Percentiles rank a stretch among this genome's conserved stretches.
These are phyloP conservation scores for Geum urbanum DNA, from an alignment of 306 rosid species.

Conservation along the genomic window DNA sequence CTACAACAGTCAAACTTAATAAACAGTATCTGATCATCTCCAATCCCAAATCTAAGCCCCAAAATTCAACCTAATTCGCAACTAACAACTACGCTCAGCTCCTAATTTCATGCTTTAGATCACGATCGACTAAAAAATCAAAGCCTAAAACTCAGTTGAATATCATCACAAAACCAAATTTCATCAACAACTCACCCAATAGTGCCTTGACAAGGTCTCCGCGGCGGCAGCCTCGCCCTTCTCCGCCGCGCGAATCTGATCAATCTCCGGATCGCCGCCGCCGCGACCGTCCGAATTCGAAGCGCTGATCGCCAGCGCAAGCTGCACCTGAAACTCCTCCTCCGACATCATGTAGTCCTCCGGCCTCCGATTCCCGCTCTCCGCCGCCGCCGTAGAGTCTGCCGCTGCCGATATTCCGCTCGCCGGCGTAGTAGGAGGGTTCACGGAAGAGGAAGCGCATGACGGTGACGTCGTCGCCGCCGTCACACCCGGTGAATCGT, in stretches of 20 bases:
- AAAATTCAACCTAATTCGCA: neutral
- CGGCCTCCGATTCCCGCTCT: slow-evolving; percentile 34
- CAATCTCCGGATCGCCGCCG: slow-evolving; percentile 76
- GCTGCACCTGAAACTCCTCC: slow-evolving; percentile 96
- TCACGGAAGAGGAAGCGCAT: slow-evolving; percentile 19
- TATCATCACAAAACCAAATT: too few relatives aligned
- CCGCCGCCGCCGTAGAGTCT: slow-evolving; percentile 15
- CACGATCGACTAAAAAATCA: too few relatives aligned
- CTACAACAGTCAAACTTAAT: slow-evolving; percentile 10
- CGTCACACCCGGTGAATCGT: slow-evolving; percentile 33
- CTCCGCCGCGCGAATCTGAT: slow-evolving; percentile 78
- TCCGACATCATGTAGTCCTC: slow-evolving; percentile 73
- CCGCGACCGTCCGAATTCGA: slow-evolving; percentile 76
- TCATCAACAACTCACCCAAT: slow-evolving; percentile 66
- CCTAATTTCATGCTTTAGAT: too few relatives aligned
- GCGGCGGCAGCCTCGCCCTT: slow-evolving; percentile 47
- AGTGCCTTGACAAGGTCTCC: slow-evolving; percentile 78
- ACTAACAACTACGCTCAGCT: too few relatives aligned
- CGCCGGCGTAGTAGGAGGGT: neutral
- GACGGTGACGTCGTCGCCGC: slow-evolving; percentile 25
- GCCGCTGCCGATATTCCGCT: neutral
- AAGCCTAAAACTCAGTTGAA: too few relatives aligned
- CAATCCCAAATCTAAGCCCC: slow-evolving; percentile 8
- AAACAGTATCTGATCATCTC: slow-evolving; percentile 5
- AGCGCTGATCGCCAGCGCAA: slow-evolving; percentile 96